Conservation (phyloP, 257 asterid species). For the Pogostemon cablin region DNA sequence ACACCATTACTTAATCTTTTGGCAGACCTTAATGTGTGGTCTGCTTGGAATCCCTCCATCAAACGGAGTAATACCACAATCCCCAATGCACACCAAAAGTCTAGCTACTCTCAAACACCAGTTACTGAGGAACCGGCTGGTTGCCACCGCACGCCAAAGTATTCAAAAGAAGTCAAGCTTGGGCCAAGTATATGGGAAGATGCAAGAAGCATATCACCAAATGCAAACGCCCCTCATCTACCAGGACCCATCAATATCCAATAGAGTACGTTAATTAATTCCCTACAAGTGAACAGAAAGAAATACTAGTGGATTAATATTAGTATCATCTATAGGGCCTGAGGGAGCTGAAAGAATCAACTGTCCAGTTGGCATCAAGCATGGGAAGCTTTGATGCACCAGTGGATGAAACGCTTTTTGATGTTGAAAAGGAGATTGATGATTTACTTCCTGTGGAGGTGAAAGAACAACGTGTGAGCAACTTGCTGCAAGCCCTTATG, state of each 20-base stretch:
- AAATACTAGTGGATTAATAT: background rate
- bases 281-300: background rate
- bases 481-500: conserved; percentile 73
- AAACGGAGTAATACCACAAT: conserved; percentile 90
- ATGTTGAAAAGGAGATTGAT: conserved; percentile 81
- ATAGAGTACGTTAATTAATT: conserved; percentile 46
- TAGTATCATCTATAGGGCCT: conserved; percentile 57
- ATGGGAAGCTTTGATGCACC: conserved; percentile 78
- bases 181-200: conserved; percentile 77
- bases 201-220: conserved; percentile 86
- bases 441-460: conserved; percentile 84
- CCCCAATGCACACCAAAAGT: conserved; percentile 93
- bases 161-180: conserved; percentile 70
- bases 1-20: background rate
- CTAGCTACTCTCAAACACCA: conserved; percentile 92
- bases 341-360: conserved; percentile 82
- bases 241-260: conserved; percentile 56
- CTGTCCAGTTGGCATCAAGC: conserved; percentile 76
- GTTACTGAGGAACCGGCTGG: conserved; percentile 79
- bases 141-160: conserved; percentile 67
- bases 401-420: conserved; percentile 75
- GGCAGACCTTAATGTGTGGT: conserved; percentile 82
- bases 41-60: conserved; percentile 89
- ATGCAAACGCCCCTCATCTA: conserved; percentile 90
- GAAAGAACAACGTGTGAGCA: conserved; percentile 88